Evolutionary conservation across 2,329 filamentous ascomycete species (phyloP), one percentile per base, ranked within the genome.

Genomic region (Aspergillus transmontanensis): DNA sequence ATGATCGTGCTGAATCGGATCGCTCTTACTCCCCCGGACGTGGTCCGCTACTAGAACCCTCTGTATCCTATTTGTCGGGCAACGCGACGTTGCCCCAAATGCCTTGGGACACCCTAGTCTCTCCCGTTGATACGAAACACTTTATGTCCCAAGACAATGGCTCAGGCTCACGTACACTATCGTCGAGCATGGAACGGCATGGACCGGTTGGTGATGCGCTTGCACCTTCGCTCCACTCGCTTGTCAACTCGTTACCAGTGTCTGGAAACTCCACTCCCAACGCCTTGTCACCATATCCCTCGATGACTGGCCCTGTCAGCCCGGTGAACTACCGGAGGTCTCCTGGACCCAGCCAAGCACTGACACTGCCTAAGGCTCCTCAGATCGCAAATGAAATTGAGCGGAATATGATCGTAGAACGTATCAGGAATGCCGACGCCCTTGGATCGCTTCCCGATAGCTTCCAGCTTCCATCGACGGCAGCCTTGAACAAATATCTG

Each of bases 81-180:
- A 89, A 92, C 64, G 92, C 94, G 72, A 91, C 91, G 64, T 80
- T 96, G 57, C 91, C 93, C 41, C 93, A 93, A 75, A 92, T 94
- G 82, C 90, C 93, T 64, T 98, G 94, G 94, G 94, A 97, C 74
- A 87, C 89, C 45, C 95, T 95, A 83, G 87, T 96, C 82, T 85
- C 91, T 32, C 86, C 87, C 34, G 81, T 86, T 43, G 90, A 96
- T 72, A 83, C 89, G 60, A 94, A 94, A 80, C 84, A 91, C 56
- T 80, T 85, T 45, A 85, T 86, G 59, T 89, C 90, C 32, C 90
- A 90, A 70, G 91, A 93, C 63, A 74, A 79, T 45, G 79, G 81
- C 66, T 73, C 81, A 62, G 72, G 73, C 10, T 86, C 87, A 32
- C 88, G 89, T 68, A 86, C 91, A 69, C 82, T 93, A 63, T 86